Percentiles rank a stretch among this genome's conserved stretches.
phyloP scores from a whole-genome alignment of 495 filamentous ascomycete species.

The Neurospora sp. region DNA sequence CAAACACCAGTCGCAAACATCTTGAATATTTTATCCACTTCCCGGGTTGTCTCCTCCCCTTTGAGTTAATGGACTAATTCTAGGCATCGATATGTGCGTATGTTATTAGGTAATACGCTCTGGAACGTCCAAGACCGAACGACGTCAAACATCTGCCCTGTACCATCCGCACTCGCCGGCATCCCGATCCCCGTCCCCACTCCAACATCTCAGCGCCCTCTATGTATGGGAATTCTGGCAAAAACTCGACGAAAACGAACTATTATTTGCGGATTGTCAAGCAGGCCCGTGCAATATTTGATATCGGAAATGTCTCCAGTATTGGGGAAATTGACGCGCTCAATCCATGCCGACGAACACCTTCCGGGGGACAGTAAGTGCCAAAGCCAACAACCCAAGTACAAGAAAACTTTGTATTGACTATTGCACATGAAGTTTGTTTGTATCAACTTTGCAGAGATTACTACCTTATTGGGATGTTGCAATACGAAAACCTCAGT shows the following conservation, averaged over 20 bases:
- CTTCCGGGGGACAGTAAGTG: not conserved
- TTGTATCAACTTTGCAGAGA: too few species aligned
- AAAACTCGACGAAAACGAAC: not conserved
- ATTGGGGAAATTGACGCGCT: not conserved
- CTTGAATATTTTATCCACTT: not conserved
- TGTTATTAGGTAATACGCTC: not conserved
- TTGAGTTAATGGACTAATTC: not conserved
- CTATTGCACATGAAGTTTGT: not conserved
- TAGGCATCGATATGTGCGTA: not conserved
- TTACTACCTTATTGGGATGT: not conserved
- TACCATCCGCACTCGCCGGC: not conserved
- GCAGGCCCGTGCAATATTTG: not conserved
- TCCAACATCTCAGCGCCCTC: not conserved
- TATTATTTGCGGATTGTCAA: not conserved
- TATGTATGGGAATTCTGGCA: not conserved
- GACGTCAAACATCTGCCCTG: not conserved
- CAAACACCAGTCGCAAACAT: not conserved
- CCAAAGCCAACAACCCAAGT: not conserved
- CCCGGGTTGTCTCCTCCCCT: not conserved
- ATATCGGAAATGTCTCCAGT: not conserved
- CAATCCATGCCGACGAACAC: not conserved
- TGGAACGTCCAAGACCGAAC: not conserved
- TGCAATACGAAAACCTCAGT: not conserved
- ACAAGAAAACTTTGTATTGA: not conserved
- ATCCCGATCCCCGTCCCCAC: not conserved